Evolutionary conservation across 495 filamentous ascomycete genomes (phyloP).

Genomic region (Oidiodendron maius): DNA sequence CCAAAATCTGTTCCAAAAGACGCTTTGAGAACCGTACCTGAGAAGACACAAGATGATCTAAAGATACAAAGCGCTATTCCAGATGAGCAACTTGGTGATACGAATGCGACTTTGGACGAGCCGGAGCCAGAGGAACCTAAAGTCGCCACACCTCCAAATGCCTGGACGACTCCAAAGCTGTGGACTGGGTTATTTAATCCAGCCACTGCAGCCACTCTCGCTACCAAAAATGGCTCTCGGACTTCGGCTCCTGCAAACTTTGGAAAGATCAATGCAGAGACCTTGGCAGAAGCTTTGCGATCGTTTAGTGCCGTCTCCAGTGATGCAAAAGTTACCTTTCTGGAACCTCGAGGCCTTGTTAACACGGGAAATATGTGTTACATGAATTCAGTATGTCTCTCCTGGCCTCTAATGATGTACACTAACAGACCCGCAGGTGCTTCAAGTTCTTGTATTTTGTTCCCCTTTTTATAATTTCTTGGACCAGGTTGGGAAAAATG

Average conservation of each 20-base stretch:
- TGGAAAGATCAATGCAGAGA: slow-evolving; percentile 51
- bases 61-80: slow-evolving; percentile 27
- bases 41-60: slow-evolving; percentile 20
- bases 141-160: slow-evolving; percentile 10
- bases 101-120: neutral
- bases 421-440: slow-evolving; percentile 48
- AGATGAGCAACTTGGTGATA: slow-evolving; percentile 8
- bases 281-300: slow-evolving; percentile 66
- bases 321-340: slow-evolving; percentile 65
- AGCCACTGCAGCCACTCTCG: slow-evolving; percentile 13
- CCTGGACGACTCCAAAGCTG: slow-evolving; percentile 20
- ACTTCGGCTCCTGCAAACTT: slow-evolving; percentile 9
- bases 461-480: slow-evolving; percentile 92
- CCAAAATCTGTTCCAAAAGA: slow-evolving; percentile 45
- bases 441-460: slow-evolving; percentile 91
- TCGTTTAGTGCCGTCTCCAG: slow-evolving; percentile 56
- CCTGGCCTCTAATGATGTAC: slow-evolving; percentile 1
- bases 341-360: slow-evolving; percentile 90
- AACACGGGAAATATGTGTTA: slow-evolving; percentile 99
- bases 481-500: slow-evolving; percentile 77
- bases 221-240: slow-evolving; percentile 8
- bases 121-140: slow-evolving; percentile 3
- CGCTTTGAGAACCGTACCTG: slow-evolving; percentile 26
- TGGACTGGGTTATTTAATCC: slow-evolving; percentile 22
- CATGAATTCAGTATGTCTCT: slow-evolving; percentile 88